Evolutionary conservation across 257 asterid species (phyloP).

Genomic region (Scutellaria baicalensis): DNA sequence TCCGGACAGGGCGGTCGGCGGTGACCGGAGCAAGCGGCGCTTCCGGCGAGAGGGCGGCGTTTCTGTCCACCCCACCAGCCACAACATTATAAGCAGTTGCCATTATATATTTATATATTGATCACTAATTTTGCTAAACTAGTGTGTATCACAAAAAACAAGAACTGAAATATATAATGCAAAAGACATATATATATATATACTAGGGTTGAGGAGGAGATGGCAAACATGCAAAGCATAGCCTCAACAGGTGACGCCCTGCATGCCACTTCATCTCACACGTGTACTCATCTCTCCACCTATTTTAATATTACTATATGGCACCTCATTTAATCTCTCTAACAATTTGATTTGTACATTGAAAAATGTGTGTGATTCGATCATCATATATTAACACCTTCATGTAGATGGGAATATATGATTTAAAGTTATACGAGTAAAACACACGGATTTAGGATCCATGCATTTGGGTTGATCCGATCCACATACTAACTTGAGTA

Average conservation of each 20-base stretch:
- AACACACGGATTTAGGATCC: too few relatives aligned
- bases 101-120: background rate
- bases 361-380: too few relatives aligned
- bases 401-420: too few relatives aligned
- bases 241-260: slow-evolving; percentile 4
- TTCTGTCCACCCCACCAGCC: slow-evolving; percentile 29
- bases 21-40: slow-evolving; percentile 87
- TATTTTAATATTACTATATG: too few relatives aligned
- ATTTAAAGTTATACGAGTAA: too few relatives aligned
- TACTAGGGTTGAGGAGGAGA: slow-evolving; percentile 6
- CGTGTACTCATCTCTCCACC: background rate
- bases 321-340: too few relatives aligned
- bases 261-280: slow-evolving; percentile 1
- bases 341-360: too few relatives aligned
- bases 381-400: too few relatives aligned
- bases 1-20: slow-evolving; percentile 43
- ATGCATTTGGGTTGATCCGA: too few relatives aligned
- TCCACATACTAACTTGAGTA: too few relatives aligned
- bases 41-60: slow-evolving; percentile 44
- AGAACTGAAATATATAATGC: too few relatives aligned
- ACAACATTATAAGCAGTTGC: slow-evolving; percentile 11
- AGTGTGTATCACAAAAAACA: background rate
- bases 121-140: too few relatives aligned
- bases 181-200: background rate
- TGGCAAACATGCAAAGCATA: slow-evolving; percentile 26